Evolutionary conservation across 176 grass and related monocot species (phyloP), one percentile per base, ranked within the genome.

Genomic region (Hordeum marinum): DNA sequence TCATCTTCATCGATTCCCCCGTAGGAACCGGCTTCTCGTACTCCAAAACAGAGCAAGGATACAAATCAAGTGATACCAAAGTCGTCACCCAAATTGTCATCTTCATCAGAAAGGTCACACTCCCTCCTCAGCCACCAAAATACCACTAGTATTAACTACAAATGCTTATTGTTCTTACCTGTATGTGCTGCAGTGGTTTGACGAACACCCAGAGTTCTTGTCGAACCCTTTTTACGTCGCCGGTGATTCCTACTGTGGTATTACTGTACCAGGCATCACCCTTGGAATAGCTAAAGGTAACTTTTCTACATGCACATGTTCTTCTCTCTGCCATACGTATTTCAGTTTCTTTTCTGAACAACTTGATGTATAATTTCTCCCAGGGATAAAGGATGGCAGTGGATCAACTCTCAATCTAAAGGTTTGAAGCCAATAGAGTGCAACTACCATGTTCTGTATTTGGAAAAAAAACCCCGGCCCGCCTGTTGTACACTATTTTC

Each of bases 1-100:
- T 94, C 7, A 91, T 98, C 50, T 98, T 93, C 81, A 11, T 97
- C 3, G 94, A 97, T 77, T 92, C 92, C 7, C 94, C 92, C 0
- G 68, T 82, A 10, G 92, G 94, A 35, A 43, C 92, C 54, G 90
- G 95, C 11, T 98, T 98, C 77, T 94, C 92, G 4, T 97, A 92
- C 42, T 85, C 90, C 21, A 3, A 29, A 37, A 60, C 66, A 17
- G 21, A 71, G 12, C 21, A 91, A 27, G 78, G 88, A 9, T 88
- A 64, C 45, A 35, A 35, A 35, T 74, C 76, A 5, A 89, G 89
- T 37, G 91, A 94, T 39, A 83, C 69, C 23, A 70, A 82, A 73
- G 85, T 80, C 20, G 72, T 81, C 71, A 13, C 35, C 20, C 90
- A 94, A 6, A 71, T 91, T 59, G 3, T 64, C 25, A 76, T 75